Conservation (phyloP, 2,329 filamentous ascomycete genomes). For the Penicillium sp. region DNA sequence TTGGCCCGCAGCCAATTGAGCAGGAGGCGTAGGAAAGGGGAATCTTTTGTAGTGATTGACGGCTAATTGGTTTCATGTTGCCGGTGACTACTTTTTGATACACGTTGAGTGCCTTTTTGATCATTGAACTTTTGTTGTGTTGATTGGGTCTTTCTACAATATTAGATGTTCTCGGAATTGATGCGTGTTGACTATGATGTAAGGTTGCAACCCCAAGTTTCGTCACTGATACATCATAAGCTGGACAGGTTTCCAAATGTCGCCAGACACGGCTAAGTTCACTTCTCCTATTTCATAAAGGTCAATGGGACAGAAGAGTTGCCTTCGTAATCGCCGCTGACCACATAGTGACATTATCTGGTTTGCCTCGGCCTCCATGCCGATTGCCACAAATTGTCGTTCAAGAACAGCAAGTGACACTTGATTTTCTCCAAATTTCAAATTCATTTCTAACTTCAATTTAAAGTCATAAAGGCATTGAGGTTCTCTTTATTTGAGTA, state of each 20-base stretch:
- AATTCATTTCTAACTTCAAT: background rate
- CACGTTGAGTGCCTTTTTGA: background rate
- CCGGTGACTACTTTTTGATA: background rate
- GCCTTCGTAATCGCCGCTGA: slow-evolving; percentile 10
- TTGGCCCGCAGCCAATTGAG: slow-evolving; percentile 39
- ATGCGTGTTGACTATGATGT: slow-evolving; percentile 16
- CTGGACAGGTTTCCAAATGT: background rate
- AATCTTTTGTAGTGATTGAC: slow-evolving; percentile 18
- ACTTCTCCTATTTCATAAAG: background rate
- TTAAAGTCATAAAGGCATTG: background rate
- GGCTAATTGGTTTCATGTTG: slow-evolving; percentile 7
- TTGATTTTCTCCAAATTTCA: background rate
- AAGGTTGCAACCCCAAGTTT: background rate
- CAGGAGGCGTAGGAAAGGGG: slow-evolving; percentile 45
- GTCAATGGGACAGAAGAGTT: background rate
- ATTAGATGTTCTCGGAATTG: background rate
- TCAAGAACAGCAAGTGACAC: slow-evolving; percentile 15
- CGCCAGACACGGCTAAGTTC: background rate
- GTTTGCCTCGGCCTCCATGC: slow-evolving; percentile 1
- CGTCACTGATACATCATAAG: background rate
- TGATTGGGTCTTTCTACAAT: background rate
- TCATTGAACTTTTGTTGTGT: background rate
- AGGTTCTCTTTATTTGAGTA: background rate
- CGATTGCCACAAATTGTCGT: slow-evolving; percentile 18
- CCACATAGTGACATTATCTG: slow-evolving; percentile 11